A percentile compares a stretch with the other conserved stretches of the same genome.
Evolutionary conservation across 805 yeast species (phyloP).

Genomic region (Metschnikowia chrysomelidarum): DNA sequence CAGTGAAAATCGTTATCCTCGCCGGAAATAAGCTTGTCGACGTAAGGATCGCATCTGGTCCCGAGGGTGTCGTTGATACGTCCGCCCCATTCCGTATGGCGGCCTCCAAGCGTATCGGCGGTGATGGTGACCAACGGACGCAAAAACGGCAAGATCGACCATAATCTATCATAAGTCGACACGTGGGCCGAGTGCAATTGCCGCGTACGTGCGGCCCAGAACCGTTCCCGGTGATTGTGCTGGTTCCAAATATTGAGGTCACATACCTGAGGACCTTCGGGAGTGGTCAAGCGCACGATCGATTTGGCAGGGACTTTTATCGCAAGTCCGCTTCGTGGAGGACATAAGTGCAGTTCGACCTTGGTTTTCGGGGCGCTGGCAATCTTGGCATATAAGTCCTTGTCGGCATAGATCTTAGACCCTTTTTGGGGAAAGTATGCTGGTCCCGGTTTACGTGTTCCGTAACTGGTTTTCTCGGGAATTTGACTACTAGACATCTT

Average conservation of each 20-base stretch:
- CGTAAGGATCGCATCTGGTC: constrained; percentile 69
- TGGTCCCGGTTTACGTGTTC: constrained; percentile 46
- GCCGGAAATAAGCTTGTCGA: constrained; percentile 60
- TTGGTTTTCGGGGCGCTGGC: constrained; percentile 44
- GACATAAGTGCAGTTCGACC: constrained; percentile 42
- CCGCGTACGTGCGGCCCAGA: constrained; percentile 70
- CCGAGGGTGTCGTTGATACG: constrained; percentile 65
- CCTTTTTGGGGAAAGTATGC: constrained; percentile 59
- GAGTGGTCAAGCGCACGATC: constrained; percentile 57
- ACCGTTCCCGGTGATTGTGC: constrained; percentile 58
- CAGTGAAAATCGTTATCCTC: constrained; percentile 67
- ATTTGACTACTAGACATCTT: constrained; percentile 27
- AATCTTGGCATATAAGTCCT: constrained; percentile 44
- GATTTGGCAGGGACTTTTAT: constrained; percentile 62
- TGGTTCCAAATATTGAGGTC: constrained; percentile 65
- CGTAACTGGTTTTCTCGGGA: constrained; percentile 33
- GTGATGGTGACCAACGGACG: constrained; percentile 65
- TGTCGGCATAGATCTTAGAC: constrained; percentile 51
- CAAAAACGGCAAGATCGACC: constrained; percentile 66
- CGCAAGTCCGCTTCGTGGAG: constrained; percentile 59
- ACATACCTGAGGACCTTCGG: constrained; percentile 71
- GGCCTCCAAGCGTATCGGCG: constrained; percentile 53
- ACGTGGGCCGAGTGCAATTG: constrained; percentile 66
- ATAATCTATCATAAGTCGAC: constrained; percentile 56
- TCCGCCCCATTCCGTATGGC: constrained; percentile 66